phyloP scores from a whole-genome alignment of 768 basidiomycete genomes.

The Leccinum imitatum region DNA sequence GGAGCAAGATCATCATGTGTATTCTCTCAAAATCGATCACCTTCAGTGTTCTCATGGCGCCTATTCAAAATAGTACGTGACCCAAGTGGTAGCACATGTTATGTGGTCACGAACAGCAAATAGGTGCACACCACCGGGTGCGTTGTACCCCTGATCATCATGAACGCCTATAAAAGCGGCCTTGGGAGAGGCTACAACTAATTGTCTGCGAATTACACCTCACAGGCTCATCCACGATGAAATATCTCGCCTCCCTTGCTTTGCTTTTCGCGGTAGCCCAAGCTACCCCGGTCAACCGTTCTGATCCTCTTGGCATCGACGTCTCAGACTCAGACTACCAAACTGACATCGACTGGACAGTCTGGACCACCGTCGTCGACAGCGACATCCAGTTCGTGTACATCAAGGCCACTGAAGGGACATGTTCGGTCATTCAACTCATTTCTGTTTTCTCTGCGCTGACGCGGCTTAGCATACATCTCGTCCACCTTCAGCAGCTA shows the following conservation, averaged over 20 bases:
- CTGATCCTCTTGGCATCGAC: conserved; percentile 51
- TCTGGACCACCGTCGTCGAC: conserved; percentile 41
- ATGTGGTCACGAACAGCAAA: conserved; percentile 8
- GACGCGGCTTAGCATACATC: conserved; percentile 19
- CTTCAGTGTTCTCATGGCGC: conserved; percentile 4
- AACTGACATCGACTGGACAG: conserved; percentile 43
- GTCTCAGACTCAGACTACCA: conserved; percentile 53
- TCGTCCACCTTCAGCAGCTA: conserved; percentile 42
- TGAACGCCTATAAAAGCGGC: conserved; percentile 13
- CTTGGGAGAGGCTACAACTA: background rate
- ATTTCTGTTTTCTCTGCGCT: background rate
- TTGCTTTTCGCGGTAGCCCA: conserved; percentile 13
- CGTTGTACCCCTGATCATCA: background rate
- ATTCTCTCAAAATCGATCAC: background rate
- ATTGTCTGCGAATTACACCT: background rate
- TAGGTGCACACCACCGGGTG: background rate
- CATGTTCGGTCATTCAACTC: conserved; percentile 34
- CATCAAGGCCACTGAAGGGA: conserved; percentile 70
- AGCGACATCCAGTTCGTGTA: conserved; percentile 56
- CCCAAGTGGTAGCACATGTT: conserved; percentile 13
- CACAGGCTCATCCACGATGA: conserved; percentile 15
- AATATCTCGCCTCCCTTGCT: conserved; percentile 16
- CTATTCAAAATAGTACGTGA: conserved; percentile 3
- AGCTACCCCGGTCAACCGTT: conserved; percentile 29
- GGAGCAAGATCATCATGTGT: background rate